phyloP scores from a whole-genome alignment of 352 stramenopile species.

The Phytophthora europaea region DNA sequence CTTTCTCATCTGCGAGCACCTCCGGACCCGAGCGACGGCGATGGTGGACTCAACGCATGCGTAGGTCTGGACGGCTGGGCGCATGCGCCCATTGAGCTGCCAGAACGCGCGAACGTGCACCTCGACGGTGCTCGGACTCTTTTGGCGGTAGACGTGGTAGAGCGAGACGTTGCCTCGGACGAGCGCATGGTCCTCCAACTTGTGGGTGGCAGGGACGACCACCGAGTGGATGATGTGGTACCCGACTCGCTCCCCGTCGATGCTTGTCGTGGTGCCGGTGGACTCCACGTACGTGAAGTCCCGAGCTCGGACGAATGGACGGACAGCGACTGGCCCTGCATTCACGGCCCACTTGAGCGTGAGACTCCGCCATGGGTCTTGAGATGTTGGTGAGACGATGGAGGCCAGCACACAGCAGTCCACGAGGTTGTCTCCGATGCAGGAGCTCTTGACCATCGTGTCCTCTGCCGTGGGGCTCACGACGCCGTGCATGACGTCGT shows the following conservation, averaged over 20 bases:
- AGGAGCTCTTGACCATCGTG: constrained; percentile 45
- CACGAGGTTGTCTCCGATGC: constrained; percentile 35
- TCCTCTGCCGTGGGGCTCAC: constrained; percentile 30
- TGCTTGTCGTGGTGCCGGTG: constrained; percentile 40
- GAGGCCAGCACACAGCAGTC: constrained; percentile 40
- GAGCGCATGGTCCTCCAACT: constrained; percentile 26
- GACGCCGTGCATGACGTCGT: constrained; percentile 49
- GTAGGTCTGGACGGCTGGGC: constrained; percentile 12
- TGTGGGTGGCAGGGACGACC: constrained; percentile 18
- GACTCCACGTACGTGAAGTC: constrained; percentile 57
- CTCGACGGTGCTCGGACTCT: constrained; percentile 43
- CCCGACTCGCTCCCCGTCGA: constrained; percentile 43
- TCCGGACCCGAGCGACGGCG: constrained; percentile 15
- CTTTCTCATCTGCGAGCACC: constrained; percentile 33
- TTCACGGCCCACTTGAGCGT: constrained; percentile 52
- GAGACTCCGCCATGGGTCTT: constrained; percentile 39
- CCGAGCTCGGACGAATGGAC: constrained; percentile 40
- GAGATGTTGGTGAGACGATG: constrained; percentile 17
- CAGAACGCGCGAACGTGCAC: constrained; percentile 42
- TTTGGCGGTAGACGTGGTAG: constrained; percentile 45
- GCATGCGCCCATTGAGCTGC: constrained; percentile 32
- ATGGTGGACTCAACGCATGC: constrained; percentile 26
- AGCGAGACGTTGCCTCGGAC: constrained; percentile 46
- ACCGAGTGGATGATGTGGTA: constrained; percentile 52
- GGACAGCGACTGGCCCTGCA: constrained; percentile 20